Base-by-base conservation (phyloP, 2,329 filamentous ascomycete species). In the Colletotrichum destructivum region DNA sequence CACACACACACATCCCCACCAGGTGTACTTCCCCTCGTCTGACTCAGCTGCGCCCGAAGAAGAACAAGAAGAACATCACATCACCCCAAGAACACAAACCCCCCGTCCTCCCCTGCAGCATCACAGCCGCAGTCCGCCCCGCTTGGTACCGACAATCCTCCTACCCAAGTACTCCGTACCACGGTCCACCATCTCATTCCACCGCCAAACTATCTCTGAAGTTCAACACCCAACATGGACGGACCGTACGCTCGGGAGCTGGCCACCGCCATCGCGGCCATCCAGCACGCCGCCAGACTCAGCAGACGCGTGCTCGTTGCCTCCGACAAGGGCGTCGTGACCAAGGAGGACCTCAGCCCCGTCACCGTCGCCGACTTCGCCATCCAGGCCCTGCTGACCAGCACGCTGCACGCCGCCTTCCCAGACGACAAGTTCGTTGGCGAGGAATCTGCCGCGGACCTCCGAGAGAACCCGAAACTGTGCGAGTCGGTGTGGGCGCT, bases 291-390 rank as follows among this genome's bases (percentile, higher is more conserved):
- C 2, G 83, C 87, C 13, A 81, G 79, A 56, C 78, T 90, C 69
- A 88, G 86, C 75, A 85, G 87, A 63, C 83, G 82, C 2, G 83
- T 88, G 52, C 81, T 89, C 55, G 78, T 82, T 0, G 77, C 82
- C 3, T 80, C 82, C 40, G 85, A 88, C 78, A 88, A 88, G 75
- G 86, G 85, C 66, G 81, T 83, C 31, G 78, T 89, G 31, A 81
- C 85, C 70, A 90, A 90, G 73, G 84, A 85, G 54, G 88, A 89
- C 76, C 79, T 88, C 46, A 88, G 85, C 66, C 88, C 88, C 2
- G 89, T 90, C 57, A 90, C 89, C 0, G 82, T 90, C 23, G 89
- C 86, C 76, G 88, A 90, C 78, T 90, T 90, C 74, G 88, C 88
- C 65, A 85, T 89, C 69, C 88, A 90, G 75, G 88, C 87, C 0